Conservation (phyloP, 1,284 basidiomycete species). For the Trametes versicolor region DNA sequence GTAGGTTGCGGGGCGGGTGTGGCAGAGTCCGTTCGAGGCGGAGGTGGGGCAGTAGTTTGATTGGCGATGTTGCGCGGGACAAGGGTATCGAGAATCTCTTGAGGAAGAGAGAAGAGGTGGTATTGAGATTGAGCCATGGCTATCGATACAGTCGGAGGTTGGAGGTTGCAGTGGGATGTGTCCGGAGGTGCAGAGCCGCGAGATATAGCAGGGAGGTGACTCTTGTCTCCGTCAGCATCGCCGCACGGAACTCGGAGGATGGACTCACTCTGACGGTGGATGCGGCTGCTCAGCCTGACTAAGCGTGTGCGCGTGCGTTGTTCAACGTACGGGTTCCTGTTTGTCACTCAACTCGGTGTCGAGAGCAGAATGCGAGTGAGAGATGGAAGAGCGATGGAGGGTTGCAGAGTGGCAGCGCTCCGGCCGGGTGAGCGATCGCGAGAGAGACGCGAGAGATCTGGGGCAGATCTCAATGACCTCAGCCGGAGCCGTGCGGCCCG, state of each 20-base stretch:
- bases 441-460: neutral
- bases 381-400: neutral
- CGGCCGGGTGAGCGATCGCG: constrained; percentile 8
- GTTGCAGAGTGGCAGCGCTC: neutral
- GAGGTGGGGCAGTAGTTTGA: constrained; percentile 40
- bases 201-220: constrained; percentile 19
- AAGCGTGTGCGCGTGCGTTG: neutral
- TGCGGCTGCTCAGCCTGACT: neutral
- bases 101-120: constrained; percentile 57
- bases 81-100: constrained; percentile 73
- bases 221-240: constrained; percentile 20
- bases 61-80: constrained; percentile 66
- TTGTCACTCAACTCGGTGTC: neutral
- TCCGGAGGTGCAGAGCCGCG: neutral
- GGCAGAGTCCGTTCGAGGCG: constrained; percentile 46
- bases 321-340: neutral
- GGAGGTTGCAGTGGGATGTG: neutral
- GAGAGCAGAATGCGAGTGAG: neutral
- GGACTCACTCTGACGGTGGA: constrained; percentile 23
- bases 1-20: constrained; percentile 41
- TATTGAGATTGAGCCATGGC: constrained; percentile 37
- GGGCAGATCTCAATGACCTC: constrained; percentile 18
- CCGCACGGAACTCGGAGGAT: constrained; percentile 20
- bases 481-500: constrained; percentile 7
- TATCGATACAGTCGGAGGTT: constrained; percentile 22